These are phyloP conservation scores for Lactarius hengduanensis DNA, from an alignment of 768 basidiomycete species.

Conservation along the genomic window DNA sequence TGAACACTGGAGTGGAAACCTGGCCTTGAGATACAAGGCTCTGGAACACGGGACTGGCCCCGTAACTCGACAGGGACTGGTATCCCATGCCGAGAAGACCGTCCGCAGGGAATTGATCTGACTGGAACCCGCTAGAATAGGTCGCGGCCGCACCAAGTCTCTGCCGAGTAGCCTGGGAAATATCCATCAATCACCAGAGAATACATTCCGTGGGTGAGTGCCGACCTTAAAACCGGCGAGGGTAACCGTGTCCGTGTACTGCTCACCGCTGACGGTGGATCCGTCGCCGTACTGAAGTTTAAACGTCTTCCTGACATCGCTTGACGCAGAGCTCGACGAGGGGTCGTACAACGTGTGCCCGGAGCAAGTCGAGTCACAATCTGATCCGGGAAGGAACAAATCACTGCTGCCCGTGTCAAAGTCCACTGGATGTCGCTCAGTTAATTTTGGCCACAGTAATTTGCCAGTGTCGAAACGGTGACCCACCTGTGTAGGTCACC, in stretches of 20 bases:
- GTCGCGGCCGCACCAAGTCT: constrained; percentile 44
- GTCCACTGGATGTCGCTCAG: constrained; percentile 32
- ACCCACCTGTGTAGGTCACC: constrained; percentile 16
- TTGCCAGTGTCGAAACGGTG: not conserved
- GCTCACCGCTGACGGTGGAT: constrained; percentile 39
- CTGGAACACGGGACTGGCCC: constrained; percentile 36
- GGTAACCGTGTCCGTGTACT: constrained; percentile 44
- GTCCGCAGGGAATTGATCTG: constrained; percentile 36
- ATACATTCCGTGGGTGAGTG: not conserved
- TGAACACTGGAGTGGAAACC: constrained; percentile 42
- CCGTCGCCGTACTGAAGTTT: constrained; percentile 43
- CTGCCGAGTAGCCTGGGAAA: constrained; percentile 39
- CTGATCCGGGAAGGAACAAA: constrained; percentile 37
- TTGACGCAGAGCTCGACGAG: constrained; percentile 28
- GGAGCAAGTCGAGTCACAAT: constrained; percentile 36
- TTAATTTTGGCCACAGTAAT: not conserved
- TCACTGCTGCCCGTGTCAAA: constrained; percentile 41
- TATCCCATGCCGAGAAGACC: constrained; percentile 45
- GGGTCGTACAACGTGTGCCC: constrained; percentile 17
- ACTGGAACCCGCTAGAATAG: constrained; percentile 38
- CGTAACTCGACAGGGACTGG: constrained; percentile 32
- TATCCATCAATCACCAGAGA: constrained; percentile 2
- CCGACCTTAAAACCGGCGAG: constrained; percentile 37
- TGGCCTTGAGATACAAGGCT: constrained; percentile 43
- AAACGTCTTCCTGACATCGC: constrained; percentile 33